Conservation (phyloP, 2,329 filamentous ascomycete genomes). For the Chaetomiaceae sp. region DNA sequence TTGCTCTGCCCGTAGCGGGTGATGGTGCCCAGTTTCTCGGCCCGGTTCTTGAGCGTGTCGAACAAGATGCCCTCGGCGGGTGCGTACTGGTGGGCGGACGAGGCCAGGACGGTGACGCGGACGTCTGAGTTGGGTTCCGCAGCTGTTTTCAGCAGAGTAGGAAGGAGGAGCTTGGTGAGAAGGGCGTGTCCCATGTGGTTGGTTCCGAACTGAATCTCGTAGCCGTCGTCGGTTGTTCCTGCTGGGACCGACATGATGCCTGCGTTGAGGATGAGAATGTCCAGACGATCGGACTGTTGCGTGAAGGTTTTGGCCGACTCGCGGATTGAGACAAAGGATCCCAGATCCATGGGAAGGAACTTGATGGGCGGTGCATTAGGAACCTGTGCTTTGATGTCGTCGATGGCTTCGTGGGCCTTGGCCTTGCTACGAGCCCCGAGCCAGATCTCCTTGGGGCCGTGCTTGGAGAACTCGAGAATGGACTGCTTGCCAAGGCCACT, state of each 20-base stretch:
- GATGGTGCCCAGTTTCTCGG: too few species aligned
- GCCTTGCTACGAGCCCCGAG: slow-evolving; percentile 35
- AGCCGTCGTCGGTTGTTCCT: slow-evolving; percentile 38
- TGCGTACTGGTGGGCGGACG: too few species aligned
- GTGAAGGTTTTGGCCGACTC: slow-evolving; percentile 36
- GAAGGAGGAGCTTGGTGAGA: slow-evolving; percentile 35
- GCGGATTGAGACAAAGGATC: slow-evolving; percentile 39
- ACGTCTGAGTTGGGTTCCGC: slow-evolving; percentile 16
- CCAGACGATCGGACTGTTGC: slow-evolving; percentile 30
- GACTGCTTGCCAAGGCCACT: slow-evolving; percentile 44
- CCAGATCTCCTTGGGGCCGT: slow-evolving; percentile 31
- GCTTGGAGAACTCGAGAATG: slow-evolving; percentile 38
- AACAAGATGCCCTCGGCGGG: too few species aligned
- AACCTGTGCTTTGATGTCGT: slow-evolving; percentile 31
- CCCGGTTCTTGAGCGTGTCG: too few species aligned
- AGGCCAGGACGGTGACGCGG: slow-evolving; percentile 10
- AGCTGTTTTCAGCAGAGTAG: slow-evolving; percentile 25
- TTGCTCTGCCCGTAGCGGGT: too few species aligned
- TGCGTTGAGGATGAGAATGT: slow-evolving; percentile 43
- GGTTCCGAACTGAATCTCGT: slow-evolving; percentile 44
- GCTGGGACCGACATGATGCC: slow-evolving; percentile 38
- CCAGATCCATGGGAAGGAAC: slow-evolving; percentile 41
- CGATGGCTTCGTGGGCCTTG: slow-evolving; percentile 33
- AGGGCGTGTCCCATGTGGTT: slow-evolving; percentile 46
- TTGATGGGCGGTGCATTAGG: slow-evolving; percentile 19